Evolutionary conservation across 2,329 filamentous ascomycete species (phyloP), one percentile per base, ranked within the genome.

Genomic region (Zymoseptoria ardabiliae): DNA sequence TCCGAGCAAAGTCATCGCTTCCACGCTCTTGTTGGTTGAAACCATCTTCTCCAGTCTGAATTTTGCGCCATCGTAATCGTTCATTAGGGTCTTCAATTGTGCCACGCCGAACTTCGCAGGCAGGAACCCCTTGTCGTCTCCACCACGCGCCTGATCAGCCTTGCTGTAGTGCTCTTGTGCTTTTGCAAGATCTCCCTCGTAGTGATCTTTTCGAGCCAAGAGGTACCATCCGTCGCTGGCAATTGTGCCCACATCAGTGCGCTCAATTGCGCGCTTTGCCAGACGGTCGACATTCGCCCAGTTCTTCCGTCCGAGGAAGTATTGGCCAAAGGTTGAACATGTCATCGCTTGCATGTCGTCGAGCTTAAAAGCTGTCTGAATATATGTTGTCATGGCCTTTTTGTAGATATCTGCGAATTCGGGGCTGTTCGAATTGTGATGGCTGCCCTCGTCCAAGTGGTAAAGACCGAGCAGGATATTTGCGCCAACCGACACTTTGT

Each of bases 221-320:
- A 97, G 77, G 75, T 97, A 99, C 92, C 93, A 97, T 41, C 94
- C 95, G 72, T 99, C 95, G 75, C 93, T 96, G 22, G 93, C 93
- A 73, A 97, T 91, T 3, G 92, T 90, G 73, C 96, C 96, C 67
- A 97, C 90, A 71, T 99, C 94, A 2, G 94, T 97, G 69, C 90
- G 88, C 70, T 97, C 91, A 63, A 99, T 97, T 6, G 94, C 92
- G 73, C 94, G 94, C 72, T 92, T 89, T 7, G 93, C 90, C 19
- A 99, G 81, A 20, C 86, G 86, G 66, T 97, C 91, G 9, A 94
- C 91, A 61, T 91, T 91, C 22, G 84, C 77, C 74, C 91, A 88
- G 8, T 86, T 85, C 72, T 91, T 95, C 69, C 89, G 84, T 2
- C 91, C 86, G 25, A 97, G 78, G 75, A 97, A 97, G 74, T 96